Conservation (phyloP, 2,329 filamentous ascomycete genomes). For the Fusarium sp. region DNA sequence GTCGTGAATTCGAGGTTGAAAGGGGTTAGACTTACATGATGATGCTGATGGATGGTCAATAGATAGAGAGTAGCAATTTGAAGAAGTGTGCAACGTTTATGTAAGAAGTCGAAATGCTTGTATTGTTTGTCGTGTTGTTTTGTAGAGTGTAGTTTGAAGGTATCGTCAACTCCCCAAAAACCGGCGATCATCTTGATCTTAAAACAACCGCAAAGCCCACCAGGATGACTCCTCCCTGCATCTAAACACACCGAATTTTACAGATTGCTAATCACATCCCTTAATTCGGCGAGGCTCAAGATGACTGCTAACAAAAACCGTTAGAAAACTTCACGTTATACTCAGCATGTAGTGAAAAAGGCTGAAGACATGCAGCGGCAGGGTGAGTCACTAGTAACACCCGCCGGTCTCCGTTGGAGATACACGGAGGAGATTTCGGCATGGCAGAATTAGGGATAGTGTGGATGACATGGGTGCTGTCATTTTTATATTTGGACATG, state of each 20-base stretch:
- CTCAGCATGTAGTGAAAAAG: slow-evolving; percentile 1
- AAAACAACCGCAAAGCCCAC: slow-evolving; percentile 20
- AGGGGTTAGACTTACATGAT: slow-evolving; percentile 35
- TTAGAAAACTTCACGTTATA: background rate
- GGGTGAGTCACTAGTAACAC: slow-evolving; percentile 33
- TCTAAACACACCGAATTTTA: background rate
- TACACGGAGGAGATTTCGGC: slow-evolving; percentile 23
- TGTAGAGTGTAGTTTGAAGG: background rate
- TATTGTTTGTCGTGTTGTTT: background rate
- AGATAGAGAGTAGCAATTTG: background rate
- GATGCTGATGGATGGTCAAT: background rate
- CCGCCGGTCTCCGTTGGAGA: slow-evolving; percentile 20
- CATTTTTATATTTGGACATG: background rate
- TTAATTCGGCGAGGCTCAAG: slow-evolving; percentile 10
- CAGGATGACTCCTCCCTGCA: slow-evolving; percentile 15
- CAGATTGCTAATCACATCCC: slow-evolving; percentile 19
- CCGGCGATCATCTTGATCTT: slow-evolving; percentile 19
- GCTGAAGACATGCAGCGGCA: slow-evolving; percentile 2
- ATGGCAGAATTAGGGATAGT: slow-evolving; percentile 40
- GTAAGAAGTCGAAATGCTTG: background rate
- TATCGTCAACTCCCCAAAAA: slow-evolving; percentile 6
- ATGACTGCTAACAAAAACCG: background rate
- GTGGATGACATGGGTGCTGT: background rate
- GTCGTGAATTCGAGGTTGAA: background rate
- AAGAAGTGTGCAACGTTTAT: no score